phyloP scores from a whole-genome alignment of 768 basidiomycete genomes.

The Xerocomellus chrysenteron region DNA sequence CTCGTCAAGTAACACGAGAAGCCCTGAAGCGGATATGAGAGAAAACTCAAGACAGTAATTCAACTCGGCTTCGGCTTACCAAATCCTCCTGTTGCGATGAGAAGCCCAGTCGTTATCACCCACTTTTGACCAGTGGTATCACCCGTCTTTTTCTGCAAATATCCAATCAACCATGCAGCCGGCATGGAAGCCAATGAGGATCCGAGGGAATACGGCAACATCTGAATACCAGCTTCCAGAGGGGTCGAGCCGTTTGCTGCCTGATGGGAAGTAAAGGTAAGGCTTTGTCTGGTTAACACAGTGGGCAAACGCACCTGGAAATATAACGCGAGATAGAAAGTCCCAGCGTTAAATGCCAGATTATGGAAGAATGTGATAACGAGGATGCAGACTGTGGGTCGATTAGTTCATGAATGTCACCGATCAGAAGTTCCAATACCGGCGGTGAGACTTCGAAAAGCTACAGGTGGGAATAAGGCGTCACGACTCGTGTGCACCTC shows the following conservation, averaged over 20 bases:
- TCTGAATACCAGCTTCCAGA: constrained; percentile 66
- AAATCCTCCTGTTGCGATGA: constrained; percentile 69
- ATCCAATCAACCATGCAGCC: constrained; percentile 78
- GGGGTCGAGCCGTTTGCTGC: constrained; percentile 71
- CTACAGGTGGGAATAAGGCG: constrained; percentile 65
- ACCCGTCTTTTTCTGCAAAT: constrained; percentile 54
- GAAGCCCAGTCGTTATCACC: constrained; percentile 61
- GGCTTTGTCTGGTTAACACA: neutral
- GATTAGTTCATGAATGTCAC: constrained; percentile 8
- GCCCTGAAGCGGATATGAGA: constrained; percentile 44
- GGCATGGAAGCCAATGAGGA: constrained; percentile 85
- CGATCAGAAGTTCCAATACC: constrained; percentile 40
- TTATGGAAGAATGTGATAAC: constrained; percentile 77
- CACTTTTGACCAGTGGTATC: constrained; percentile 66
- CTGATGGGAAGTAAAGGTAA: constrained; percentile 35
- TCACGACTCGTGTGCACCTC: constrained; percentile 68
- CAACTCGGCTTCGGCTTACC: constrained; percentile 42
- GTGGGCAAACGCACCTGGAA: constrained; percentile 58
- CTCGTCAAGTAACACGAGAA: constrained; percentile 63
- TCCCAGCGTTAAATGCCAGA: constrained; percentile 79
- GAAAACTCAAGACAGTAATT: neutral
- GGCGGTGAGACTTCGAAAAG: constrained; percentile 59
- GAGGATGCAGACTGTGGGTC: constrained; percentile 56
- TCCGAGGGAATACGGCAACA: constrained; percentile 83
- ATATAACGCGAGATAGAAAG: constrained; percentile 82